Conservation (phyloP, 2,329 filamentous ascomycete species). For the Colletotrichum siamense region DNA sequence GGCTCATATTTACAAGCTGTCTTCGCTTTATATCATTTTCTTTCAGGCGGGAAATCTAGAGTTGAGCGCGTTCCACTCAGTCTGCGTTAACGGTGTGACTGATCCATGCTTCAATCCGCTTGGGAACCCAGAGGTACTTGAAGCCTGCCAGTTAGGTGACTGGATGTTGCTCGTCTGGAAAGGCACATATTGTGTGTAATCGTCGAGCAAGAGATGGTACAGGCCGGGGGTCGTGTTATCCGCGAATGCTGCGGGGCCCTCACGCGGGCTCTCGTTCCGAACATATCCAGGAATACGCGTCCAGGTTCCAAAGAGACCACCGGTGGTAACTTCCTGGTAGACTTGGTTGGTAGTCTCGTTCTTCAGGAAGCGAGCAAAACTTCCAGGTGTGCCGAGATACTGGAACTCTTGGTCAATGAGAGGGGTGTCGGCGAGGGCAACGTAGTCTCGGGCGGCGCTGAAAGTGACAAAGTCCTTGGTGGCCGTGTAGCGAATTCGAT, state of each 20-base stretch:
- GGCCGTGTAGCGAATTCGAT: constrained; percentile 53
- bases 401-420: constrained; percentile 58
- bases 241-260: constrained; percentile 43
- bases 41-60: background rate
- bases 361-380: constrained; percentile 55
- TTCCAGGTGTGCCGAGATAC: constrained; percentile 41
- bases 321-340: constrained; percentile 49
- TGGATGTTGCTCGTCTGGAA: constrained; percentile 47
- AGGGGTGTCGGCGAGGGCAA: constrained; percentile 42
- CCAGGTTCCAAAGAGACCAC: constrained; percentile 55
- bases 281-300: constrained; percentile 42
- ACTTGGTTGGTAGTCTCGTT: constrained; percentile 54
- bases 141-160: constrained; percentile 40
- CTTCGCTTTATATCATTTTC: background rate
- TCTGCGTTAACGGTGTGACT: constrained; percentile 47
- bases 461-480: constrained; percentile 57
- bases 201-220: constrained; percentile 49
- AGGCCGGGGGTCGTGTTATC: constrained; percentile 38
- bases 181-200: constrained; percentile 49
- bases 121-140: constrained; percentile 43
- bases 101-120: constrained; percentile 52
- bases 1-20: background rate
- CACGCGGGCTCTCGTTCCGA: constrained; percentile 31
- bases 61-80: constrained; percentile 40
- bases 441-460: constrained; percentile 47